Conservation (phyloP, 2,329 filamentous ascomycete species). For the Colletotrichum sublineola region DNA sequence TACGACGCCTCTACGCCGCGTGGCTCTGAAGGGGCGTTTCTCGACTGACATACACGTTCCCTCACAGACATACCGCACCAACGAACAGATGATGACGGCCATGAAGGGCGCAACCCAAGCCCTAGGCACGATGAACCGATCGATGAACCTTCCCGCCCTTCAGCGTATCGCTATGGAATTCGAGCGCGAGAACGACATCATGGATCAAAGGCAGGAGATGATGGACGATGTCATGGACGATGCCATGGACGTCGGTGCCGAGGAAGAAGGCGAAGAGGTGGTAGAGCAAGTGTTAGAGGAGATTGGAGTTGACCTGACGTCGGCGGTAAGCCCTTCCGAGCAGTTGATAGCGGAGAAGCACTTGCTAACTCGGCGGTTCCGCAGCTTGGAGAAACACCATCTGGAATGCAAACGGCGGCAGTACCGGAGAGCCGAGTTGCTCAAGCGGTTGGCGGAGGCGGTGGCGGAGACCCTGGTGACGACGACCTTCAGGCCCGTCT, state of each 20-base stretch:
- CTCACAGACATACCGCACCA: conserved; percentile 89
- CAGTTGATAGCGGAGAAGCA: neutral
- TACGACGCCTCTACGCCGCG: conserved; percentile 52
- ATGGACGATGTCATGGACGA: conserved; percentile 99
- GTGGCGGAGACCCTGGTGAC: conserved; percentile 78
- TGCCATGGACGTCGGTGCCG: conserved; percentile 88
- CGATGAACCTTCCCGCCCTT: conserved; percentile 95
- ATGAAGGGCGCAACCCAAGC: conserved; percentile 98
- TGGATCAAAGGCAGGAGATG: conserved; percentile 99
- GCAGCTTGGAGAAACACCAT: conserved; percentile 92
- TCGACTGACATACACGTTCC: conserved; percentile 16
- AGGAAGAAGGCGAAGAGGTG: conserved; percentile 96
- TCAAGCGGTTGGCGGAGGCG: conserved; percentile 81
- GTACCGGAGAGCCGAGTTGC: conserved; percentile 84
- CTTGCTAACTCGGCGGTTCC: conserved; percentile 47
- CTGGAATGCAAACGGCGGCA: conserved; percentile 80
- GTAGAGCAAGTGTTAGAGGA: conserved; percentile 97
- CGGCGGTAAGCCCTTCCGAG: conserved; percentile 74
- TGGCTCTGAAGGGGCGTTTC: neutral
- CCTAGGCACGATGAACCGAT: conserved; percentile 95
- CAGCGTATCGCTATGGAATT: conserved; percentile 99
- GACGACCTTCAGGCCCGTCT: conserved; percentile 95
- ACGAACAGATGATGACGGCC: conserved; percentile 99
- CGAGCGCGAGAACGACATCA: conserved; percentile 98
- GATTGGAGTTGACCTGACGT: conserved; percentile 93